Evolutionary conservation across 176 grass and related monocot genomes (phyloP), one percentile per base, ranked within the genome.

Genomic region (Zoysia japonica): DNA sequence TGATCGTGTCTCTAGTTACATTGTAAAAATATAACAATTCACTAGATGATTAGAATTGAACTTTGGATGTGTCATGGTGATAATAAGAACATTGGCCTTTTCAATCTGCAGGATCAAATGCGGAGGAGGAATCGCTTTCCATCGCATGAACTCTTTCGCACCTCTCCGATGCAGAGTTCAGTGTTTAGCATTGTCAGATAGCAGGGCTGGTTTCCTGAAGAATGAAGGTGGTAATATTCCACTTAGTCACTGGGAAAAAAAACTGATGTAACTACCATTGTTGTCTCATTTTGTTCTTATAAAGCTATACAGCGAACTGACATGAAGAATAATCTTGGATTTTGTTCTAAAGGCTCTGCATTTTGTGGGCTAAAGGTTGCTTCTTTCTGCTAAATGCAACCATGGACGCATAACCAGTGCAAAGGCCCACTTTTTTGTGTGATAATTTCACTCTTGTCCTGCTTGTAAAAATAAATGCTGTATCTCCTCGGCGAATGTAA

Each of bases 61-160:
- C 17, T 53, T 43, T 15, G 11, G 5, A 38, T 81, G 47, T 15
- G 48, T 43, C 66, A 11, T 77, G 47, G 39, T 54, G 1, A 17
- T 64, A 59, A 59, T 48, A 55, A 56, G 55, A 78, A 1, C 3
- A 14, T 67, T 71, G 60, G 0, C 36, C 42, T 87, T 82, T 67
- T 82, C 43, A 14, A 72, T 67, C 10, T 78, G 74, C 80, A 87
- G 80, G 85, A 78, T n/a, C 74, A 15, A 37, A 78, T 78, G 80
- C 1, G 1, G 67, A 47, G 47, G 67, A 77, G 60, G 51, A 87
- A 67, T 11, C 68, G 6, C 0, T 87, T 67, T 19, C 80, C 9
- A 72, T 87, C 72, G 13, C 74, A 35, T 78, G 68, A 87, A 73
- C 68, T 73, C 43, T 50, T 46, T 42, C 7, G 0, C 12, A 68